A percentile compares a stretch with the other conserved stretches of the same genome.
Evolutionary conservation across 805 yeast species (phyloP).

Genomic region (Candida ascalaphidarum): DNA sequence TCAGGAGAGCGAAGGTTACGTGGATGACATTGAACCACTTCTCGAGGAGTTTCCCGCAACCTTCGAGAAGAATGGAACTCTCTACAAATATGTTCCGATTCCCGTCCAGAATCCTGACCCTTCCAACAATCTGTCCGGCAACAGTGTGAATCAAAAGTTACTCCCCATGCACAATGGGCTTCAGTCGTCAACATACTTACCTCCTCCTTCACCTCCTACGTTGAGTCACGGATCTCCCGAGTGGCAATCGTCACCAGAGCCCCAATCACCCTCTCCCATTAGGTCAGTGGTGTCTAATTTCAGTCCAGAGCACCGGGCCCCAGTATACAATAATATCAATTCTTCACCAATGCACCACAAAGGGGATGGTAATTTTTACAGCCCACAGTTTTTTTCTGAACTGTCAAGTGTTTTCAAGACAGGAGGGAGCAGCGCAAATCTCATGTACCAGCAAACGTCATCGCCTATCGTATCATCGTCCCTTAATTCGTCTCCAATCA

Average conservation of each 20-base stretch:
- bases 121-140: conserved; percentile 3
- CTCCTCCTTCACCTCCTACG: conserved; percentile 28
- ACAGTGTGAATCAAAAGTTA: not conserved
- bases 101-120: conserved; percentile 30
- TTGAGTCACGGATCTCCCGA: conserved; percentile 28
- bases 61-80: conserved; percentile 3
- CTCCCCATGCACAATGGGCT: conserved; percentile 1
- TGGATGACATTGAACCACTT: conserved; percentile 29
- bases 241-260: conserved; percentile 30
- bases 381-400: conserved; percentile 34
- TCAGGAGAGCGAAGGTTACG: conserved; percentile 9
- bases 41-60: conserved; percentile 4
- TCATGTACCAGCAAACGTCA: conserved; percentile 5
- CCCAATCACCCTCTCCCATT: conserved; percentile 27
- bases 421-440: conserved; percentile 1
- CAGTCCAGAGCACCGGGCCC: conserved; percentile 11
- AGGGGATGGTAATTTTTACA: conserved; percentile 19
- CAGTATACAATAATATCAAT: no score
- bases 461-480: conserved; percentile 7
- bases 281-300: conserved; percentile 3
- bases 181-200: conserved; percentile 15
- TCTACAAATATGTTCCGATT: conserved; percentile 27
- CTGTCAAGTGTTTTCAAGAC: no score
- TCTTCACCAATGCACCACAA: no score
- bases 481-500: conserved; percentile 16